Evolutionary conservation across 495 filamentous ascomycete genomes (phyloP).

Genomic region (Penicillium crystallinum): DNA sequence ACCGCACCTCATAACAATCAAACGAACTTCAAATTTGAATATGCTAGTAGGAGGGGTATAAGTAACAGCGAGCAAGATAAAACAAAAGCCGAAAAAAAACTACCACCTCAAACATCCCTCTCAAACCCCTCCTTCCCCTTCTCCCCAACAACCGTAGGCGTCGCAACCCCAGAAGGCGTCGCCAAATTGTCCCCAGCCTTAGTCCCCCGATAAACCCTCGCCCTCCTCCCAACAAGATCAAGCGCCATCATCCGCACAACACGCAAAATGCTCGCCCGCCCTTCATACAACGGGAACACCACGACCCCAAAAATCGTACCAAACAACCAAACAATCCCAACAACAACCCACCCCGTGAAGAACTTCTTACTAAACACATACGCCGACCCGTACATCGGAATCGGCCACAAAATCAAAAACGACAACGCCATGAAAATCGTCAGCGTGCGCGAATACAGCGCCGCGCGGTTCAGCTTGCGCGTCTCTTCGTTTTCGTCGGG

Average conservation of each 20-base stretch:
- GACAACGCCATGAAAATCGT: constrained; percentile 72
- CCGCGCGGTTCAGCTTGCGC: constrained; percentile 61
- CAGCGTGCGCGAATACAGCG: constrained; percentile 71
- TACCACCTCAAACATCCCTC: constrained; percentile 1
- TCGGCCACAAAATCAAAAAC: constrained; percentile 85
- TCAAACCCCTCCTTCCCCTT: constrained; percentile 21
- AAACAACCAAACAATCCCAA: constrained; percentile 88
- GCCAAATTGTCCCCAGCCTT: constrained; percentile 18
- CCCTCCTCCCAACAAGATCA: constrained; percentile 63
- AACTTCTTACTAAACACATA: constrained; percentile 90
- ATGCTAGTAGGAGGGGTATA: constrained; percentile 13
- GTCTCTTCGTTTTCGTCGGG: constrained; percentile 52
- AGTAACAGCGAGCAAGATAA: not conserved
- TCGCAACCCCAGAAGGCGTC: constrained; percentile 28
- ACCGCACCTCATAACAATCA: not conserved
- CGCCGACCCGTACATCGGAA: constrained; percentile 82
- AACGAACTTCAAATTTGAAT: not conserved
- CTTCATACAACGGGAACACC: constrained; percentile 79
- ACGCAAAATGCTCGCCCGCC: constrained; percentile 58
- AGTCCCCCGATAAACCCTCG: constrained; percentile 21
- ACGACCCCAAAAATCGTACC: constrained; percentile 67
- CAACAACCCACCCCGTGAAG: constrained; percentile 86
- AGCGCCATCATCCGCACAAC: constrained; percentile 61
- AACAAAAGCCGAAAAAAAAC: not conserved
- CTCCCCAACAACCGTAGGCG: constrained; percentile 22